A percentile compares a stretch with the other conserved stretches of the same genome.
Conservation (phyloP, 75 land plant genomes). For the Pinus tabuliformis region DNA sequence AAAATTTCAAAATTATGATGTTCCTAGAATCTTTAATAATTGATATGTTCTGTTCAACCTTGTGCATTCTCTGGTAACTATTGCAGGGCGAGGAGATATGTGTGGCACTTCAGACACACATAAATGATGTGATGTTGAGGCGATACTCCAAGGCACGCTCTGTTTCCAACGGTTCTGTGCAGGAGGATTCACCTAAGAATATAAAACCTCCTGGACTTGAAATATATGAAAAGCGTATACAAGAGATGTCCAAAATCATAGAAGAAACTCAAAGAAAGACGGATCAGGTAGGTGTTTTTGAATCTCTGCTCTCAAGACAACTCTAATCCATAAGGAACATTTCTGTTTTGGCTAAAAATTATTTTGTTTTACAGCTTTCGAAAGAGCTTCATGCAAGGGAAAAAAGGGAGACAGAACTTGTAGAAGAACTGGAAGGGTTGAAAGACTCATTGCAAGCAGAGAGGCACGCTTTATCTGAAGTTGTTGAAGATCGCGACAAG, state of each 20-base stretch:
- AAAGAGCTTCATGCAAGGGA: constrained; percentile 74
- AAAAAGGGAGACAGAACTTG: constrained; percentile 55
- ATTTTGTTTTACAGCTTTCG: constrained; percentile 46
- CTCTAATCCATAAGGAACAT: not conserved
- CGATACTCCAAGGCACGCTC: constrained; percentile 91
- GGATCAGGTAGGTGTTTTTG: constrained; percentile 11
- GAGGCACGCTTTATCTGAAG: constrained; percentile 54
- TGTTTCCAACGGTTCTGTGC: constrained; percentile 54
- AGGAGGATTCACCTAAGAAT: constrained; percentile 51
- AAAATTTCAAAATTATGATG: not conserved
- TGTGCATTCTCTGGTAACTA: not conserved
- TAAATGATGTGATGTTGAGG: constrained; percentile 99
- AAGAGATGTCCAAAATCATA: constrained; percentile 28
- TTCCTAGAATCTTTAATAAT: not conserved
- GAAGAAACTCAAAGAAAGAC: constrained; percentile 15
- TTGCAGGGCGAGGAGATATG: constrained; percentile 98
- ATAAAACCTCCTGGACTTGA: constrained; percentile 25
- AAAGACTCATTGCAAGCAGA: constrained; percentile 57
- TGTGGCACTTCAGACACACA: constrained; percentile 99
- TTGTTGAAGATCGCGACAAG: constrained; percentile 54
- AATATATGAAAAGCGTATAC: constrained; percentile 22
- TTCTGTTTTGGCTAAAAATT: not conserved
- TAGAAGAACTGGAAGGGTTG: constrained; percentile 77
- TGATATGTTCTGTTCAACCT: not conserved
- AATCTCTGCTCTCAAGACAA: not conserved